Base-by-base conservation (phyloP, 2,329 filamentous ascomycete species). In the Penicillium sp. region DNA sequence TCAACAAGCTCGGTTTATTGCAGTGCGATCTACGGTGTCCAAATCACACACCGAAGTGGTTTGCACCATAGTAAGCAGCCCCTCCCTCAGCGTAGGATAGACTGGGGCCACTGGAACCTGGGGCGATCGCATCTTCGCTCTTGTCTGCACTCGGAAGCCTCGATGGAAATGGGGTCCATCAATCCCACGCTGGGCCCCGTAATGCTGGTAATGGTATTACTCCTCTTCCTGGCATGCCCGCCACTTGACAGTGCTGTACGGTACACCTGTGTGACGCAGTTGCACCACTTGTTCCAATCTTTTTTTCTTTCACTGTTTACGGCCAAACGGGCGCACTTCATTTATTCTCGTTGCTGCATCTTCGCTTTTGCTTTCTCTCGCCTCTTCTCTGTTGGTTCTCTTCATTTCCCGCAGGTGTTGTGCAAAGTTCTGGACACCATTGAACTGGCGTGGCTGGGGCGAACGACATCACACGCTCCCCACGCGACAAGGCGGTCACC, bases 401-500 rank as follows among this genome's bases (percentile, higher is more conserved):
- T 7, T 7, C 4, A 30, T 39, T 20, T n/a, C 33, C 37, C 21
- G 4, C 11, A 6, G 14, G 14, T 13, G 10, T 13, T 13, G 11
- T 27, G 11, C 11, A 7, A 23, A 23, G 21, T 23, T 23, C 7
- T 23, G n/a, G n/a, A n/a, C n/a, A n/a, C n/a, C 11, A 23, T 23
- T 23, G 21, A 29, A 34, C 27, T 33, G 9, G 9, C 14, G 25
- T 37, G 33, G 32, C 25, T 39, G 35, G 36, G 17, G 18, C 13
- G 34, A 33, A 27, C 28, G 23, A 41, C 26, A 33, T 27, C 38
- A 45, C 48, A 51, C 51, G 40, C 43, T 51, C 51, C 51, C 50
- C 50, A 55, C 52, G 52, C 52, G 52, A 54, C 52, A 55, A 54
- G 52, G 52, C 52, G 52, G 53, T 56, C 49, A 53, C 48, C 41